Percentiles rank a stretch among this genome's conserved stretches.
Evolutionary conservation across 2,329 filamentous ascomycete genomes (phyloP).

Genomic region (Plenodomus biglobosus): DNA sequence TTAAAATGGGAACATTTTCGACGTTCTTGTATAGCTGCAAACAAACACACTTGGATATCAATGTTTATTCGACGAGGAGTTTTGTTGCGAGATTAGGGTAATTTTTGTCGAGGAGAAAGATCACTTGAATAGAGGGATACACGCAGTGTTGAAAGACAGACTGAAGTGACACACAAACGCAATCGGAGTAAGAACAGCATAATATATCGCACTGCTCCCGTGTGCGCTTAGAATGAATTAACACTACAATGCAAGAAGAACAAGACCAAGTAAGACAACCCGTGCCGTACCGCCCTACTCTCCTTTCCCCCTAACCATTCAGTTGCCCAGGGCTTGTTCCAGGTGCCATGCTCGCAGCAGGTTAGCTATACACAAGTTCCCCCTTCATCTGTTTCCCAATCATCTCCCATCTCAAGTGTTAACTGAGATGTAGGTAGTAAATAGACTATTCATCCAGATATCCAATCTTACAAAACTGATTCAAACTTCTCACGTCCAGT

Average conservation of each 20-base stretch:
- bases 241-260: neutral
- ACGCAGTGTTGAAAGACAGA: too few relatives aligned
- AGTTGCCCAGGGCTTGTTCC: neutral
- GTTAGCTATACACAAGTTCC: neutral
- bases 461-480: conserved; percentile 45
- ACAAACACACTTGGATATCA: too few relatives aligned
- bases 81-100: too few relatives aligned
- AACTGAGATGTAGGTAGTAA: neutral
- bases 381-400: neutral
- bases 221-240: too few relatives aligned
- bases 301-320: neutral
- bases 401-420: neutral
- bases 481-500: conserved; percentile 48
- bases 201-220: too few relatives aligned
- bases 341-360: neutral
- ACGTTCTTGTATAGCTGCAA: too few relatives aligned
- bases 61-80: too few relatives aligned
- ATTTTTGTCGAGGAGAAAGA: too few relatives aligned
- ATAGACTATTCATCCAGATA: conserved; percentile 33
- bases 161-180: too few relatives aligned
- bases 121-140: too few relatives aligned
- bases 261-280: neutral
- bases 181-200: too few relatives aligned
- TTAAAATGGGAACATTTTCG: too few relatives aligned
- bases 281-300: neutral